Evolutionary conservation across 1,139 yeast genomes (phyloP).

Genomic region (Geotrichum phurueaensis): DNA sequence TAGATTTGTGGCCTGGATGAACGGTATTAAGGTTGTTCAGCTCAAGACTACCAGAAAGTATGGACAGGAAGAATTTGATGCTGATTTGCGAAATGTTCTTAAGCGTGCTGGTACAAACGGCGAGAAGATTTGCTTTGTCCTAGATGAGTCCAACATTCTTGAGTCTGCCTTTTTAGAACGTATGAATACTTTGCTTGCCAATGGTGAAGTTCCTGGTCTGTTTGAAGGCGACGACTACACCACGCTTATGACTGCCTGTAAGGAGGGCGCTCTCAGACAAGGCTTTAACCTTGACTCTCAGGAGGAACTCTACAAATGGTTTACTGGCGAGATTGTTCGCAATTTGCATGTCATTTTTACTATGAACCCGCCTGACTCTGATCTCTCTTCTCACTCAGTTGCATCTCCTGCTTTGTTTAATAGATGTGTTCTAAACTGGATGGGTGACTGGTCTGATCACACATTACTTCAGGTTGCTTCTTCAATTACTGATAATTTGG

Average conservation of each 20-base stretch:
- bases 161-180: conserved; percentile 81
- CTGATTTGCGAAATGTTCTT: conserved; percentile 51
- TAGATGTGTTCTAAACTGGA: conserved; percentile 84
- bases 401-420: conserved; percentile 89
- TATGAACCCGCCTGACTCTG: conserved; percentile 50
- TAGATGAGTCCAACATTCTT: conserved; percentile 74
- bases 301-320: conserved; percentile 76
- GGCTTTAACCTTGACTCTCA: conserved; percentile 62
- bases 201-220: conserved; percentile 87
- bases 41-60: conserved; percentile 54
- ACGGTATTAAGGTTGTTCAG: conserved; percentile 61
- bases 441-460: conserved; percentile 70
- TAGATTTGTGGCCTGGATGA: conserved; percentile 87
- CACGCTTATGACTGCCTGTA: conserved; percentile 50
- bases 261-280: conserved; percentile 52
- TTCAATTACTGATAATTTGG: conserved; percentile 42
- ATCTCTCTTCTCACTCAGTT: conserved; percentile 42
- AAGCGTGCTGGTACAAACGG: conserved; percentile 48
- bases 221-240: conserved; percentile 71
- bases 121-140: conserved; percentile 62
- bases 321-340: conserved; percentile 56
- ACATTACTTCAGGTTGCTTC: conserved; percentile 50
- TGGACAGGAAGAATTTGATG: conserved; percentile 60
- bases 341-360: conserved; percentile 84
- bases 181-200: conserved; percentile 87